Conservation (phyloP, 805 yeast genomes). For the Kregervanrija pseudodelftensis region DNA sequence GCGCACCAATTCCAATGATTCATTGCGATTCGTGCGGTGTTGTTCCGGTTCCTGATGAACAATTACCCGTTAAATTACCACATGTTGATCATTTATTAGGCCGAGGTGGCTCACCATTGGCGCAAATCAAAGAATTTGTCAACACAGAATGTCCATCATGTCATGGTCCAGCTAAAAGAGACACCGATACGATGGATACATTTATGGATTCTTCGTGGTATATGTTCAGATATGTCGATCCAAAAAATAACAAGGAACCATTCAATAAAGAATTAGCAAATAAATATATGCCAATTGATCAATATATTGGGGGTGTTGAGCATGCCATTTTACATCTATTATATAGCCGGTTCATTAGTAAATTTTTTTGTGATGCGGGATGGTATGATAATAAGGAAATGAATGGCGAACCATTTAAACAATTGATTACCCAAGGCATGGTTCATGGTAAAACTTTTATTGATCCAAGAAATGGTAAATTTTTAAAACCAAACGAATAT, state of each 20-base stretch:
- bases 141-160: constrained; percentile 79
- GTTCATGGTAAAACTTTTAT: constrained; percentile 85
- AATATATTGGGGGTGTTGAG: constrained; percentile 92
- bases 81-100: constrained; percentile 34
- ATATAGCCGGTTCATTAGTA: constrained; percentile 79
- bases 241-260: constrained; percentile 49
- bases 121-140: constrained; percentile 58
- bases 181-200: constrained; percentile 98
- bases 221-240: constrained; percentile 75
- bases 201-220: constrained; percentile 99
- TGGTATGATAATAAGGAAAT: constrained; percentile 51
- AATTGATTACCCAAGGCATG: constrained; percentile 93
- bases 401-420: constrained; percentile 74
- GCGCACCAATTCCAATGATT: constrained; percentile 94
- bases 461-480: constrained; percentile 67
- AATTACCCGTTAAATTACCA: constrained; percentile 81
- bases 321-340: constrained; percentile 91
- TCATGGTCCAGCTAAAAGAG: constrained; percentile 65
- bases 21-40: constrained; percentile 83
- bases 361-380: constrained; percentile 63
- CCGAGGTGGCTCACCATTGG: constrained; percentile 63
- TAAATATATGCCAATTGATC: constrained; percentile 70
- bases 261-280: constrained; percentile 47
- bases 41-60: constrained; percentile 85
- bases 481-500: constrained; percentile 73